Evolutionary conservation across 352 stramenopile species (phyloP).

Genomic region (Phytophthora fragariae): DNA sequence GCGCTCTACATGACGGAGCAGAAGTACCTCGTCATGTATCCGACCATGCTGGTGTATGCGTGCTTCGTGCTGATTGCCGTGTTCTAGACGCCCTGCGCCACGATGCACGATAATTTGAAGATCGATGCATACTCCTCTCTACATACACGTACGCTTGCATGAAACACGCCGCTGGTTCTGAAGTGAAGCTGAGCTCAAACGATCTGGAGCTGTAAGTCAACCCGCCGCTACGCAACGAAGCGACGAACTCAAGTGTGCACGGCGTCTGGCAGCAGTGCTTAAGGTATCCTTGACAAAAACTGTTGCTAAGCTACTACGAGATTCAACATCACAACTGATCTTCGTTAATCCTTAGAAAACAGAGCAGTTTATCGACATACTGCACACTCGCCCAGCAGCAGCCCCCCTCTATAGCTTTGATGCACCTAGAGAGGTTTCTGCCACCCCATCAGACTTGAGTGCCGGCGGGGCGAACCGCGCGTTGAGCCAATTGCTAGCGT

Average conservation of each 20-base stretch:
- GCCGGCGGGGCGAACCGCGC: conserved; percentile 16
- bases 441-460: background rate
- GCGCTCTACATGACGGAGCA: conserved; percentile 96
- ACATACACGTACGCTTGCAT: background rate
- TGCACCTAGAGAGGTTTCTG: conserved; percentile 11
- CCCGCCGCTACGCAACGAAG: too few species aligned
- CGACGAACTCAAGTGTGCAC: too few species aligned
- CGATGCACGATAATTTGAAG: too few species aligned
- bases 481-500: conserved; percentile 57
- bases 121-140: background rate
- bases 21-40: conserved; percentile 98
- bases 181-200: background rate
- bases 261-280: too few species aligned
- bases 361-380: background rate
- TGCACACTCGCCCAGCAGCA: background rate
- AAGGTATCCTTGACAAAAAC: too few species aligned
- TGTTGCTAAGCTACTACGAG: background rate
- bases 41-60: conserved; percentile 96
- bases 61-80: conserved; percentile 99
- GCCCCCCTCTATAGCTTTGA: conserved; percentile 35
- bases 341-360: background rate
- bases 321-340: background rate
- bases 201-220: too few species aligned
- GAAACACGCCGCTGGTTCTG: background rate
- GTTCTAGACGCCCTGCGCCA: conserved; percentile 78